phyloP scores from a whole-genome alignment of 1,284 basidiomycete species.

The Ceratobasidium sp. region DNA sequence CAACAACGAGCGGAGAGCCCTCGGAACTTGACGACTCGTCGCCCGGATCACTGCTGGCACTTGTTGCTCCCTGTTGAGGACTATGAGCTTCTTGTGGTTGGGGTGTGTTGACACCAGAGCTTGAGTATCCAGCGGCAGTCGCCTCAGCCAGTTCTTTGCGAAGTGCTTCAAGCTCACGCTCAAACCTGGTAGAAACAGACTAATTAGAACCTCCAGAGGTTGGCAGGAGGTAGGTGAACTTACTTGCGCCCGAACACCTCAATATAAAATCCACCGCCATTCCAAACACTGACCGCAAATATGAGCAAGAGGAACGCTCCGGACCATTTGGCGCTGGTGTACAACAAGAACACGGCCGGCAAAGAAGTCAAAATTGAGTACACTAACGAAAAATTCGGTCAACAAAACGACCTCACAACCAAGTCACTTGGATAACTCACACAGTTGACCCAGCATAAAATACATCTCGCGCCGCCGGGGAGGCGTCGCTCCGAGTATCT shows the following conservation, averaged over 20 bases:
- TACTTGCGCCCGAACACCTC: conserved; percentile 95
- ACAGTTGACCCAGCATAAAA: conserved; percentile 88
- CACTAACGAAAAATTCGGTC: conserved; percentile 58
- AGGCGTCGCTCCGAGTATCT: conserved; percentile 67
- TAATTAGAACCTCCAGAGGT: background rate
- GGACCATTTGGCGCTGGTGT: conserved; percentile 79
- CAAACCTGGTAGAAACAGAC: conserved; percentile 67
- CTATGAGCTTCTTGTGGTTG: background rate
- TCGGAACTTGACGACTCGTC: conserved; percentile 30
- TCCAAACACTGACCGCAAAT: conserved; percentile 86
- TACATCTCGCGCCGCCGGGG: conserved; percentile 71
- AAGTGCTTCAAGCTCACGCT: conserved; percentile 86
- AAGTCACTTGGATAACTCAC: conserved; percentile 58
- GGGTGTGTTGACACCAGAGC: conserved; percentile 4
- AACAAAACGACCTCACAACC: conserved; percentile 3
- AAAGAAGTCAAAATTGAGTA: conserved; percentile 89
- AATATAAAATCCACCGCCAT: conserved; percentile 87
- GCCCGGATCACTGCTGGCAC: conserved; percentile 22
- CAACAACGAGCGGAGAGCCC: conserved; percentile 28
- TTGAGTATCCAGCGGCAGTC: conserved; percentile 29
- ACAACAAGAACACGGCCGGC: conserved; percentile 84
- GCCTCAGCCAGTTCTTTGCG: conserved; percentile 78
- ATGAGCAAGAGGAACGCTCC: conserved; percentile 79
- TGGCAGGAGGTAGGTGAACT: conserved; percentile 53
- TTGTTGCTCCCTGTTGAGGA: background rate